Percentiles rank a stretch among this genome's conserved stretches.
Evolutionary conservation across 2,329 filamentous ascomycete genomes (phyloP).

Genomic region (Xylariaceae sp.): DNA sequence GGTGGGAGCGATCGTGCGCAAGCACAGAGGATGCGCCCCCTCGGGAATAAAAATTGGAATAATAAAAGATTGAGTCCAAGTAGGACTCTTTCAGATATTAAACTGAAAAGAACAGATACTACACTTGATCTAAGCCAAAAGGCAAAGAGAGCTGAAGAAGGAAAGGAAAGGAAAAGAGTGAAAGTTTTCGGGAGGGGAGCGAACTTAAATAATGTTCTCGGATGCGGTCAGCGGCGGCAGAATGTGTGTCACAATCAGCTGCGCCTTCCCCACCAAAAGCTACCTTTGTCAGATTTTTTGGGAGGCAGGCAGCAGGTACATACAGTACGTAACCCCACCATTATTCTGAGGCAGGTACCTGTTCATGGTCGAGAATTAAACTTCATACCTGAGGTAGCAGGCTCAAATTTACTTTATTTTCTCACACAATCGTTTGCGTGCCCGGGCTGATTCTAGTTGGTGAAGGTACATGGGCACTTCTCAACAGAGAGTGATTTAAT

Average conservation of each 20-base stretch:
- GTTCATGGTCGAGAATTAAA: too few species aligned
- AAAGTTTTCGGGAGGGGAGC: neutral
- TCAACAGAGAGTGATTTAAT: too few species aligned
- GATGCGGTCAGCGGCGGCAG: conserved; percentile 7
- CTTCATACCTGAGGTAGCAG: too few species aligned
- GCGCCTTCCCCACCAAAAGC: neutral
- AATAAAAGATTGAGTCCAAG: conserved; percentile 13
- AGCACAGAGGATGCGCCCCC: conserved; percentile 15
- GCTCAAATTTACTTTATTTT: too few species aligned
- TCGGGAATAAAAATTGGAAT: conserved; percentile 16
- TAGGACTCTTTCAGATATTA: conserved; percentile 23
- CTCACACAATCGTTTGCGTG: too few species aligned
- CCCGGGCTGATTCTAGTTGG: too few species aligned
- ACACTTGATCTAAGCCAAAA: conserved; percentile 27
- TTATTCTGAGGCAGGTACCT: too few species aligned
- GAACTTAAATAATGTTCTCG: neutral
- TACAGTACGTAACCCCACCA: neutral
- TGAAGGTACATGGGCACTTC: too few species aligned
- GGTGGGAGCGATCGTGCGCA: conserved; percentile 10
- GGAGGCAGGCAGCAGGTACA: neutral
- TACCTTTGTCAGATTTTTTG: too few species aligned
- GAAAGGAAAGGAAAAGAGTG: conserved; percentile 3
- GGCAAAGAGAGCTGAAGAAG: conserved; percentile 26
- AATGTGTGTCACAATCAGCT: conserved; percentile 8
- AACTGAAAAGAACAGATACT: conserved; percentile 28